A percentile compares a stretch with the other conserved stretches of the same genome.
phyloP scores from a whole-genome alignment of 768 basidiomycete species.

The Boletus reticuloceps region DNA sequence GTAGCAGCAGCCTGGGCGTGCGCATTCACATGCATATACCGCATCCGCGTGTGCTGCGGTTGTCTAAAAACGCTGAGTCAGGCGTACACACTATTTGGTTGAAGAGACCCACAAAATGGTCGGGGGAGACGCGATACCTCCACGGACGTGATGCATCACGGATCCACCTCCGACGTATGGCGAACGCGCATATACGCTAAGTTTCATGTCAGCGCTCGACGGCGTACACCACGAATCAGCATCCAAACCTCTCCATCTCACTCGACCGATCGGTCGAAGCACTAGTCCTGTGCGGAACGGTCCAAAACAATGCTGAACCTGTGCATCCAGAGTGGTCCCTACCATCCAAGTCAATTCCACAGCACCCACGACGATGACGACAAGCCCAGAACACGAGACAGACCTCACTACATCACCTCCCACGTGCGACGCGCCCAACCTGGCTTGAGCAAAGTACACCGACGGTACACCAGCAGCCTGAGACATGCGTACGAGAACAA shows the following conservation, averaged over 20 bases:
- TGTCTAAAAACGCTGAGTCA: slow-evolving; percentile 5
- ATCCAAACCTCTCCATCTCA: slow-evolving; percentile 5
- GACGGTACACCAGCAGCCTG: background rate
- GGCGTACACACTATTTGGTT: background rate
- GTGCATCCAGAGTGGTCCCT: slow-evolving; percentile 4
- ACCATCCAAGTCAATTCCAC: background rate
- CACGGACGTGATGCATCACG: background rate
- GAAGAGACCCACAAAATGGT: background rate
- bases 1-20: background rate
- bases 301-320: slow-evolving; percentile 1
- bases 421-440: background rate
- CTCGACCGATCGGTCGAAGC: background rate
- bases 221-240: background rate
- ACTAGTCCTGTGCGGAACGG: background rate
- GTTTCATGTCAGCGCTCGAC: background rate
- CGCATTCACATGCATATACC: background rate
- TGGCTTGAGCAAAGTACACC: background rate
- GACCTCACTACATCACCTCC: slow-evolving; percentile 1
- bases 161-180: background rate
- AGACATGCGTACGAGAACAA: slow-evolving; percentile 3
- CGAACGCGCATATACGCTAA: background rate
- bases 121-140: background rate
- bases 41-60: background rate
- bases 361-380: background rate
- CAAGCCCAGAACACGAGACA: background rate